Evolutionary conservation across 306 rosid genomes (phyloP).

Genomic region (Castanopsis chinensis): DNA sequence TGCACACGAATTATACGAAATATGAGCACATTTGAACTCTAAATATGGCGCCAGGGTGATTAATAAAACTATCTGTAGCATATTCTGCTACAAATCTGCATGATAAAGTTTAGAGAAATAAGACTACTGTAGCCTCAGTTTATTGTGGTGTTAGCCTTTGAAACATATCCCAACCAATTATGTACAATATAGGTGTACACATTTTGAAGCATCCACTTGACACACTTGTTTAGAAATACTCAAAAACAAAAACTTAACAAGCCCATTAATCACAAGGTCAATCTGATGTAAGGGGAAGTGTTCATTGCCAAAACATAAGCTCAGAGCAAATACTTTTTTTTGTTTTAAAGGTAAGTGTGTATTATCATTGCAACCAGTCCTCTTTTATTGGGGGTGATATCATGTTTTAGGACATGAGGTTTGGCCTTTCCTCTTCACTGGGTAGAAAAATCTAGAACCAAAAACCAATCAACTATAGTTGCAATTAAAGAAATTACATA

Average conservation of each 20-base stretch:
- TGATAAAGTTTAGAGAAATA: neutral
- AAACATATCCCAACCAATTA: neutral
- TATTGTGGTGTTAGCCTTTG: neutral
- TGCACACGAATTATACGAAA: constrained; percentile 5
- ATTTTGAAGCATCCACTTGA: neutral
- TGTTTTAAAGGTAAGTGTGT: no score
- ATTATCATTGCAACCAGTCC: neutral
- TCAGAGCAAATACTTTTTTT: neutral
- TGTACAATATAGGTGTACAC: neutral
- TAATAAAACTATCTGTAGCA: neutral
- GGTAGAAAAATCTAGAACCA: neutral
- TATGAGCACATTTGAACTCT: neutral
- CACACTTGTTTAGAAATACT: neutral
- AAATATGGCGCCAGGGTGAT: neutral
- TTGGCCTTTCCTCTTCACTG: neutral
- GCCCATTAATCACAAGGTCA: neutral
- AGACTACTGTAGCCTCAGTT: neutral
- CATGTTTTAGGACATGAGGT: neutral
- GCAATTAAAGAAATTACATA: neutral
- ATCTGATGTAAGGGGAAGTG: neutral
- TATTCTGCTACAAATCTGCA: neutral
- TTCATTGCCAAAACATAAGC: neutral
- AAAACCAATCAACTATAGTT: neutral
- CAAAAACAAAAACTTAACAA: neutral
- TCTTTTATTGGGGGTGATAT: neutral